phyloP scores from a whole-genome alignment of 2,329 filamentous ascomycete genomes.

The Lanzia echinophila region DNA sequence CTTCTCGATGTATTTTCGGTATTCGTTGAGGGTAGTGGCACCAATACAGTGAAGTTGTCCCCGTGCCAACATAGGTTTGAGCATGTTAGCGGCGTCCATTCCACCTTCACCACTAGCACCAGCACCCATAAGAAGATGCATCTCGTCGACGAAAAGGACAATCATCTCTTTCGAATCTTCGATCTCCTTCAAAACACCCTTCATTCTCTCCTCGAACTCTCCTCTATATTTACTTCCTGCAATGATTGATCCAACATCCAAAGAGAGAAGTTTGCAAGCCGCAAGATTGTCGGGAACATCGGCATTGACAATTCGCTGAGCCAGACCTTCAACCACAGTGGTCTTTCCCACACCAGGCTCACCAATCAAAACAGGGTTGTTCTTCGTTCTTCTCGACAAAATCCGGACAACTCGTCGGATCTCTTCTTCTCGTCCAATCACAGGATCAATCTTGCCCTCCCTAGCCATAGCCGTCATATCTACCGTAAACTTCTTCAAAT shows the following conservation, averaged over 20 bases:
- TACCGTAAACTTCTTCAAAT: slow-evolving; percentile 95
- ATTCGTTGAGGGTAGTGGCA: slow-evolving; percentile 90
- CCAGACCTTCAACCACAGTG: slow-evolving; percentile 92
- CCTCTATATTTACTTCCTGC: slow-evolving; percentile 97
- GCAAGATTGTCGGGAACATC: slow-evolving; percentile 95
- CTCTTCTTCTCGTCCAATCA: slow-evolving; percentile 94
- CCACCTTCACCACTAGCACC: slow-evolving; percentile 91
- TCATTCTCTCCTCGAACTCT: slow-evolving; percentile 99
- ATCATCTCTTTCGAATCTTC: slow-evolving; percentile 93
- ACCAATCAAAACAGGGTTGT: slow-evolving; percentile 96
- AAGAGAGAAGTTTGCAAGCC: slow-evolving; percentile 85
- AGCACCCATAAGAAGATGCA: slow-evolving; percentile 96
- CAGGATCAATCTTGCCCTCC: slow-evolving; percentile 96
- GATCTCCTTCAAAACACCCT: slow-evolving; percentile 96
- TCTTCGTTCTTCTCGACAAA: slow-evolving; percentile 88
- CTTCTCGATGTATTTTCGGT: slow-evolving; percentile 98
- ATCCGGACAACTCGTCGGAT: slow-evolving; percentile 89
- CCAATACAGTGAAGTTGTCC: slow-evolving; percentile 97
- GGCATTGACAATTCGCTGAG: slow-evolving; percentile 89
- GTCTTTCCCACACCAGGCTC: slow-evolving; percentile 98
- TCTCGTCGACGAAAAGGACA: slow-evolving; percentile 96
- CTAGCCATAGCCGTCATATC: slow-evolving; percentile 96
- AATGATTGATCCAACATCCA: slow-evolving; percentile 91
- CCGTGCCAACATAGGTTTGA: slow-evolving; percentile 96
- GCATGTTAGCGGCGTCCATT: slow-evolving; percentile 96